Evolutionary conservation across 768 basidiomycete genomes (phyloP).

Genomic region (Russula brevipes): DNA sequence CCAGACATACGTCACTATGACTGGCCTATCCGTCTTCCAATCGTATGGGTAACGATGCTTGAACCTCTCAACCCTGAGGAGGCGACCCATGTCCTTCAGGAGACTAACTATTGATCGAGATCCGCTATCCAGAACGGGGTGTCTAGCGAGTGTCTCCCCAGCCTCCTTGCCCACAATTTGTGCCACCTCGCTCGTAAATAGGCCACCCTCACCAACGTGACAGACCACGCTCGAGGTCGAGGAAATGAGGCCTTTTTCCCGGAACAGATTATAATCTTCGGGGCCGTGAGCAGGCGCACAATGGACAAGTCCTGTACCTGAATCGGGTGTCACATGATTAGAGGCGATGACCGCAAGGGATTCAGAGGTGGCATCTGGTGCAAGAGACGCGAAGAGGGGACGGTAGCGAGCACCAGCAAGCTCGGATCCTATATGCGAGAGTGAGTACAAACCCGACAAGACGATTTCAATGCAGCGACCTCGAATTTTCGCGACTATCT

Average conservation of each 20-base stretch:
- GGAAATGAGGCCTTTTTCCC: constrained; percentile 45
- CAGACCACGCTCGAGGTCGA: constrained; percentile 52
- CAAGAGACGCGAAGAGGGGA: constrained; percentile 49
- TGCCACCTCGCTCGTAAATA: constrained; percentile 56
- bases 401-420: constrained; percentile 58
- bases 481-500: constrained; percentile 33
- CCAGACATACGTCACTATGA: constrained; percentile 76
- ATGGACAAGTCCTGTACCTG: constrained; percentile 96
- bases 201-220: constrained; percentile 76
- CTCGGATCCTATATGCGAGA: constrained; percentile 36
- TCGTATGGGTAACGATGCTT: constrained; percentile 94
- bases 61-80: constrained; percentile 65
- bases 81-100: constrained; percentile 47
- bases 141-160: constrained; percentile 50
- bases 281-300: constrained; percentile 92
- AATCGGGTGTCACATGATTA: constrained; percentile 72
- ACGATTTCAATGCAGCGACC: not conserved
- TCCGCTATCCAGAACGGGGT: constrained; percentile 70
- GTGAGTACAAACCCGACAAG: not conserved
- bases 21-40: constrained; percentile 90
- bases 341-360: constrained; percentile 52
- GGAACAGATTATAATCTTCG: constrained; percentile 84
- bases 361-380: not conserved
- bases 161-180: constrained; percentile 51
- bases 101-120: constrained; percentile 60